Evolutionary conservation across 495 filamentous ascomycete species (phyloP).

Genomic region (Lophiostoma macrostomum): DNA sequence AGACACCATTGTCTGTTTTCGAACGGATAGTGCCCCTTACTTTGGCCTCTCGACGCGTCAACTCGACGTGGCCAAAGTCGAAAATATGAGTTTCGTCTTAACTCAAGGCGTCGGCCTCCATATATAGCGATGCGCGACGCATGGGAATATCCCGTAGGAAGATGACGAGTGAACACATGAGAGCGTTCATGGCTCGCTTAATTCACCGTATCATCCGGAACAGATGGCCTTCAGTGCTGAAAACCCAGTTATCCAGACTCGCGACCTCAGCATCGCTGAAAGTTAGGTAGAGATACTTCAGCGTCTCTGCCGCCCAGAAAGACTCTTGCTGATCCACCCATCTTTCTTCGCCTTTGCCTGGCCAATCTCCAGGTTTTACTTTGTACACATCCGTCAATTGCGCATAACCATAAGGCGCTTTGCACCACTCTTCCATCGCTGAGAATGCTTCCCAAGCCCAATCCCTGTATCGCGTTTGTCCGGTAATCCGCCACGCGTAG

Average conservation of each 20-base stretch:
- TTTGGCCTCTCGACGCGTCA: too few relatives aligned
- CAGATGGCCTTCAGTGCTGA: slow-evolving; percentile 35
- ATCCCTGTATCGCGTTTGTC: slow-evolving; percentile 31
- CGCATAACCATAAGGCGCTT: slow-evolving; percentile 40
- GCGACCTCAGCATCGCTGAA: slow-evolving; percentile 29
- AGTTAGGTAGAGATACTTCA: slow-evolving; percentile 36
- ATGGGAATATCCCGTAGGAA: too few relatives aligned
- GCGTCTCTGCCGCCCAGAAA: slow-evolving; percentile 35
- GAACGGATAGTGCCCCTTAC: too few relatives aligned
- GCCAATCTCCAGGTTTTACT: slow-evolving; percentile 3
- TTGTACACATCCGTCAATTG: slow-evolving; percentile 38
- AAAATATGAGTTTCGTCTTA: too few relatives aligned
- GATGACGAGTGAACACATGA: too few relatives aligned
- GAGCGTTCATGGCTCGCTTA: too few relatives aligned
- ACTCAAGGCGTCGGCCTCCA: too few relatives aligned
- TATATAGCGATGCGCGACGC: too few relatives aligned
- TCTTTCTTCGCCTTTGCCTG: slow-evolving; percentile 8
- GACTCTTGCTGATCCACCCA: slow-evolving; percentile 32
- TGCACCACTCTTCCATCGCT: slow-evolving; percentile 35
- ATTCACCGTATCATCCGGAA: slow-evolving; percentile 34
- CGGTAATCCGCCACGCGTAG: slow-evolving; percentile 39
- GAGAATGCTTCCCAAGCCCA: slow-evolving; percentile 39
- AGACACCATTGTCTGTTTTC: too few relatives aligned
- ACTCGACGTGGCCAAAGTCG: too few relatives aligned
- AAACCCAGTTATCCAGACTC: slow-evolving; percentile 37